phyloP scores from a whole-genome alignment of 2,329 filamentous ascomycete genomes.

The Cladophialophora bantiana region DNA sequence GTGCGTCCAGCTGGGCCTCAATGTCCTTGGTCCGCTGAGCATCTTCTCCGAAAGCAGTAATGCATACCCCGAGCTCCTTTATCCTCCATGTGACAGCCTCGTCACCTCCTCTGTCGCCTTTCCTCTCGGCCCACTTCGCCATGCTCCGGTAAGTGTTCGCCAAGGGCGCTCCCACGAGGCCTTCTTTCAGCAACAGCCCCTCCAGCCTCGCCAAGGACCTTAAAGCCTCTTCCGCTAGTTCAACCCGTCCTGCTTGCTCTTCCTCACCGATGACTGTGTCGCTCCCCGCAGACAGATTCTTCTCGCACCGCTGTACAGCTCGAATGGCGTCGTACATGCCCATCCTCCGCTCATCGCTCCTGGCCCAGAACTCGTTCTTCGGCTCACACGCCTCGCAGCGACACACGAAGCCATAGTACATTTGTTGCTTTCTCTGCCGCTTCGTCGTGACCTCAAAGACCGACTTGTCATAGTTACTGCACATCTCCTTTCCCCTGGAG shows the following conservation, averaged over 20 bases:
- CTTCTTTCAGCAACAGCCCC: slow-evolving; percentile 35
- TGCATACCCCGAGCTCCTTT: slow-evolving; percentile 30
- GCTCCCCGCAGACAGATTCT: slow-evolving; percentile 8
- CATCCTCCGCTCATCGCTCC: slow-evolving; percentile 36
- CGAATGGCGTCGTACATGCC: slow-evolving; percentile 33
- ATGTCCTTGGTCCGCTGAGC: slow-evolving; percentile 26
- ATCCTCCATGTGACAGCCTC: slow-evolving; percentile 29
- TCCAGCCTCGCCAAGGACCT: slow-evolving; percentile 26
- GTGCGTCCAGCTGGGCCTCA: slow-evolving; percentile 17
- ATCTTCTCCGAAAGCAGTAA: slow-evolving; percentile 28
- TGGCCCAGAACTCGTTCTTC: slow-evolving; percentile 35
- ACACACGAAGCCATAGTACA: slow-evolving; percentile 39
- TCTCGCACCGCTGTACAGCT: slow-evolving; percentile 27
- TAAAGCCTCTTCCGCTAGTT: slow-evolving; percentile 18
- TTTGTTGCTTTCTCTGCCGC: slow-evolving; percentile 30
- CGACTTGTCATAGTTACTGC: slow-evolving; percentile 36
- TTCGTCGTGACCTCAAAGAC: slow-evolving; percentile 25
- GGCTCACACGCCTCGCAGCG: slow-evolving; percentile 37
- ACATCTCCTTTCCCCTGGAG: slow-evolving; percentile 35
- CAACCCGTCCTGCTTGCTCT: not conserved
- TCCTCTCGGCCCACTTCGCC: slow-evolving; percentile 36
- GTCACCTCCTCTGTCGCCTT: slow-evolving; percentile 2
- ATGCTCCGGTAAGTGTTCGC: slow-evolving; percentile 36
- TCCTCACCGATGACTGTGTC: not conserved
- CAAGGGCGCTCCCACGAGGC: slow-evolving; percentile 31